These are phyloP conservation scores for Trichosporon sp. DNA, from an alignment of 1,284 basidiomycete species.

Conservation along the genomic window DNA sequence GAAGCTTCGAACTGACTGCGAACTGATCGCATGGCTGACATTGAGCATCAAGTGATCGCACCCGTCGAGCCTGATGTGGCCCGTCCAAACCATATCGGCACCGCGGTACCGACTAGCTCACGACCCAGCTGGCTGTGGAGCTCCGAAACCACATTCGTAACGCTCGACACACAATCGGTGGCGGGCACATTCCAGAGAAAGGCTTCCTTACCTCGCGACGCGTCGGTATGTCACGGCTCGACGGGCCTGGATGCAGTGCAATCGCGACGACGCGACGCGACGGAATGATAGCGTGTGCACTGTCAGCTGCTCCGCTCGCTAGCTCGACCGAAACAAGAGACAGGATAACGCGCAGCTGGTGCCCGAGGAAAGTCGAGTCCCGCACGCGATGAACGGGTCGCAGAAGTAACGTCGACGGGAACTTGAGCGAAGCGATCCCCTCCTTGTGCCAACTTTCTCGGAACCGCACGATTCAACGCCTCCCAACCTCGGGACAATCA, in stretches of 20 bases:
- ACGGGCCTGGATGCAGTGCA: neutral
- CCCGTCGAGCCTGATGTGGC: too few relatives aligned
- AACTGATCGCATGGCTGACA: neutral
- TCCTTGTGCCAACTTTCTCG: neutral
- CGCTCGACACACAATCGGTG: neutral
- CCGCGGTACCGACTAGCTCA: too few relatives aligned
- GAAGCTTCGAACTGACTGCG: neutral
- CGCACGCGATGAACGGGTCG: neutral
- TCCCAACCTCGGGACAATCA: too few relatives aligned
- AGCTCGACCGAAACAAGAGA: neutral
- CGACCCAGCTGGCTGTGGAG: neutral
- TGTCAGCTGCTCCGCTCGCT: too few relatives aligned
- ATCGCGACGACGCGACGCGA: neutral
- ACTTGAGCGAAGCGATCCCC: neutral
- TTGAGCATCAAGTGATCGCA: neutral
- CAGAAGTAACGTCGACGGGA: neutral
- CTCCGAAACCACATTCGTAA: neutral
- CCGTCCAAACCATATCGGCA: too few relatives aligned
- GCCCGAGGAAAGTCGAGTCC: too few relatives aligned
- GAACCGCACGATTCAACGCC: too few relatives aligned
- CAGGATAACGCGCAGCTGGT: too few relatives aligned
- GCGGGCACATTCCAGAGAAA: neutral
- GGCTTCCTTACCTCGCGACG: neutral
- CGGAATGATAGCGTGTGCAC: neutral
- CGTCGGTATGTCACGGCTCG: neutral